Evolutionary conservation across 116 monocot species (phyloP).

Genomic region (Papilionanthe hybrid): DNA sequence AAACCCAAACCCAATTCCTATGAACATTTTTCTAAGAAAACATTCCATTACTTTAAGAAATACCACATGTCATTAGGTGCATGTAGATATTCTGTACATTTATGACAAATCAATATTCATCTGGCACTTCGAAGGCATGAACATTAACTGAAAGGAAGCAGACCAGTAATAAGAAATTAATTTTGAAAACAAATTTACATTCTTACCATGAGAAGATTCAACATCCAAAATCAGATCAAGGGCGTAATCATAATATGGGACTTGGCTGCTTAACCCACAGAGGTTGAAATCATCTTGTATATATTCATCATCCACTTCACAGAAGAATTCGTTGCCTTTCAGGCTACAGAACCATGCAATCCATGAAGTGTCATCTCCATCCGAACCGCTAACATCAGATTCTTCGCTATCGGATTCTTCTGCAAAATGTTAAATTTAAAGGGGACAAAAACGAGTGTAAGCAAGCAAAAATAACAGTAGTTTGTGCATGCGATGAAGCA

Average conservation of each 20-base stretch:
- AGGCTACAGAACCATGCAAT: conserved; percentile 62
- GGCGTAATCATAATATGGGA: conserved; percentile 57
- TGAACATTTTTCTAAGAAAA: not conserved
- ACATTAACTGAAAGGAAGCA: not conserved
- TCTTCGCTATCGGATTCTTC: conserved; percentile 56
- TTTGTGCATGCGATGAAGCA: not conserved
- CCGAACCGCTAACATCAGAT: conserved; percentile 56
- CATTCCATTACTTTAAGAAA: not conserved
- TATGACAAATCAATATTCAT: not conserved
- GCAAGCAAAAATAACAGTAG: conserved; percentile 1
- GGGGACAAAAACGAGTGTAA: not conserved
- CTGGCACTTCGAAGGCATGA: not conserved
- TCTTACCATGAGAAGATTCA: conserved; percentile 56
- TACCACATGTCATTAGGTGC: not conserved
- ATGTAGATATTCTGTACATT: not conserved
- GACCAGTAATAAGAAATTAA: not conserved
- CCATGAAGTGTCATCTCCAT: conserved; percentile 57
- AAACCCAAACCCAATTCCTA: not conserved
- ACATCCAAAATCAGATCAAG: conserved; percentile 65
- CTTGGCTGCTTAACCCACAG: conserved; percentile 56
- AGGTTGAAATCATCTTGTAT: conserved; percentile 67
- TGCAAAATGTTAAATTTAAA: conserved; percentile 8
- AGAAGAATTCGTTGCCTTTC: conserved; percentile 61
- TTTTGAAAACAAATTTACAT: not conserved
- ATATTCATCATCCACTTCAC: conserved; percentile 67